These are phyloP conservation scores for Phytophthora fragariae DNA, from an alignment of 352 stramenopile species.

Conservation along the genomic window DNA sequence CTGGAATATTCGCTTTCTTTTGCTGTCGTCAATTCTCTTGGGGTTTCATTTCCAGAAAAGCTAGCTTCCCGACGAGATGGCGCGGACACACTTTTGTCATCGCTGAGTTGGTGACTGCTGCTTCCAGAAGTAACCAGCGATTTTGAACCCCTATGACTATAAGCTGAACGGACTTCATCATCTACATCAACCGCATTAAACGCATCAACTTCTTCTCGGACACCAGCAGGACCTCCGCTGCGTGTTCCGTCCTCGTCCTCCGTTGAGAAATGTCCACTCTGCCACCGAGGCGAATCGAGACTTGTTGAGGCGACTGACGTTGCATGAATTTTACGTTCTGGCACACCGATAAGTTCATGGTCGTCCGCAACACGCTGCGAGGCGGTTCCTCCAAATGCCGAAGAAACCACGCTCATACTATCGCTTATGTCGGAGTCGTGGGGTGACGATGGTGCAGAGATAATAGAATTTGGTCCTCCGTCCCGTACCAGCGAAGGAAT, in stretches of 20 bases:
- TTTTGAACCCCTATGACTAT: constrained; percentile 19
- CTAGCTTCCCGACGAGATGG: constrained; percentile 18
- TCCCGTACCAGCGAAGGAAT: constrained; percentile 8
- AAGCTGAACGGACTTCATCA: constrained; percentile 14
- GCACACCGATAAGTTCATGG: not conserved
- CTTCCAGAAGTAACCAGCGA: constrained; percentile 19
- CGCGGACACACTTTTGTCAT: constrained; percentile 18
- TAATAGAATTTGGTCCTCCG: constrained; percentile 7
- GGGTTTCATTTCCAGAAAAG: constrained; percentile 28
- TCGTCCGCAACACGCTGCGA: constrained; percentile 23
- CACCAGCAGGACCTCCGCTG: not conserved
- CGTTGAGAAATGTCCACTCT: constrained; percentile 21
- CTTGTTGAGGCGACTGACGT: not conserved
- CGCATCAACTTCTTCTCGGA: constrained; percentile 11
- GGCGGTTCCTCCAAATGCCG: constrained; percentile 22
- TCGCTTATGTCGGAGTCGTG: constrained; percentile 35
- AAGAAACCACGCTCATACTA: constrained; percentile 31
- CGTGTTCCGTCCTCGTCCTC: constrained; percentile 24
- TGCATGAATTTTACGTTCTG: constrained; percentile 20
- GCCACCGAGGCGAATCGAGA: constrained; percentile 28
- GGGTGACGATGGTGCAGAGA: constrained; percentile 26
- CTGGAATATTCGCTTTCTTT: constrained; percentile 22
- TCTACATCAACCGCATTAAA: constrained; percentile 21
- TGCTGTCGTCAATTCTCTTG: constrained; percentile 24
- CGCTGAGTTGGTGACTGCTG: constrained; percentile 20